Conservation (phyloP, 371 early-diverging fungal species). For the Thermomucor indicae-seudaticae region DNA sequence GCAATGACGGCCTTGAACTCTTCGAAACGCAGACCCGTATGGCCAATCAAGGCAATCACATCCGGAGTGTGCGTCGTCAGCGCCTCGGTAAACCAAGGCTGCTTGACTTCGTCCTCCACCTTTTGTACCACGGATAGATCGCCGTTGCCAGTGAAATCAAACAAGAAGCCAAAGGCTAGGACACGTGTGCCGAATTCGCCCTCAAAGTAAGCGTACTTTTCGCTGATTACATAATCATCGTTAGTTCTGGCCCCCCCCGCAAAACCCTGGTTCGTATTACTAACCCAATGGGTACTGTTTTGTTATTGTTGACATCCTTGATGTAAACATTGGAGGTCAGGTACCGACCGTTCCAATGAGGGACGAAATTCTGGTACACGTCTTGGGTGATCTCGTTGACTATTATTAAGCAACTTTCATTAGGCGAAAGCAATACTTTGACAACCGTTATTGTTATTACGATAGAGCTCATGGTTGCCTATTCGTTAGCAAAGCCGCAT, state of each 20-base stretch:
- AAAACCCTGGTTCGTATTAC: slow-evolving; percentile 1
- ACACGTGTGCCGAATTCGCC: slow-evolving; percentile 56
- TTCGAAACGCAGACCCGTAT: slow-evolving; percentile 43
- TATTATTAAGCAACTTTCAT: background rate
- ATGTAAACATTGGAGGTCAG: slow-evolving; percentile 52
- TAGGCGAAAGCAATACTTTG: background rate
- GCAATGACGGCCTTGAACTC: slow-evolving; percentile 43
- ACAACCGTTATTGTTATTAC: slow-evolving; percentile 3
- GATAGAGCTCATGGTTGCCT: slow-evolving; percentile 63
- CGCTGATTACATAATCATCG: slow-evolving; percentile 4
- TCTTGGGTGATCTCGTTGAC: slow-evolving; percentile 30
- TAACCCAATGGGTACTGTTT: slow-evolving; percentile 47
- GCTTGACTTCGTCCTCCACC: slow-evolving; percentile 41
- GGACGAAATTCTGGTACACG: slow-evolving; percentile 34
- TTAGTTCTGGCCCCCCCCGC: background rate
- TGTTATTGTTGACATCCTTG: slow-evolving; percentile 37
- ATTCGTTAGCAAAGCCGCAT: background rate
- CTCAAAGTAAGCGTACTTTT: slow-evolving; percentile 48
- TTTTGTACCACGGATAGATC: slow-evolving; percentile 35
- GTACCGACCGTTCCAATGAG: slow-evolving; percentile 52
- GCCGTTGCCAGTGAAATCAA: slow-evolving; percentile 43
- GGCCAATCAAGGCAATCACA: slow-evolving; percentile 50
- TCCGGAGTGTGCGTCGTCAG: slow-evolving; percentile 43
- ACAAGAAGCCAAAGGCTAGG: slow-evolving; percentile 54
- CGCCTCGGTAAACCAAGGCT: slow-evolving; percentile 58